Evolutionary conservation across 192 early-diverging fungal species (phyloP).

Genomic region (Umbelopsis sp.): DNA sequence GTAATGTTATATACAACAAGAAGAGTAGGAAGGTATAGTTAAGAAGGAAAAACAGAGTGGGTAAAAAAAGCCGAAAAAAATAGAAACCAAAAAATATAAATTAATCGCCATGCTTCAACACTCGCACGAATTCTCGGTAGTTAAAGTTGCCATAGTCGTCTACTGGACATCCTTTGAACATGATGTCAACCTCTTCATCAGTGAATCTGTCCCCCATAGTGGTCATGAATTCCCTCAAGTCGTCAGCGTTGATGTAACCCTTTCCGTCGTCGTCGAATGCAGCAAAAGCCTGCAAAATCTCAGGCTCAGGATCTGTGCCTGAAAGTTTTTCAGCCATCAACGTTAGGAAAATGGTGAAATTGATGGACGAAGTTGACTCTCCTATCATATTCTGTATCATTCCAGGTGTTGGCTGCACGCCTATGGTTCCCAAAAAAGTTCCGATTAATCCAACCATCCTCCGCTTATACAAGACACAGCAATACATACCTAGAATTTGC

Average conservation of each 20-base stretch:
- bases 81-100: constrained; percentile 18
- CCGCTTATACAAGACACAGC: not conserved
- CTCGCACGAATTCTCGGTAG: constrained; percentile 89
- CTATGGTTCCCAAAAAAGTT: constrained; percentile 29
- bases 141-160: constrained; percentile 80
- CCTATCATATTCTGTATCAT: constrained; percentile 89
- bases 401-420: constrained; percentile 71
- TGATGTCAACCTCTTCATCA: constrained; percentile 88
- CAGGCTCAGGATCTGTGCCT: constrained; percentile 89
- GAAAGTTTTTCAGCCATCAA: constrained; percentile 92
- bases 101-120: constrained; percentile 92
- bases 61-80: too few species aligned
- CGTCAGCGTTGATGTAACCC: constrained; percentile 79
- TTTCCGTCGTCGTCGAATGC: constrained; percentile 86
- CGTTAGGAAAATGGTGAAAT: constrained; percentile 97
- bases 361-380: constrained; percentile 89
- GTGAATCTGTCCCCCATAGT: constrained; percentile 94
- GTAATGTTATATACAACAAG: constrained; percentile 6
- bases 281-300: constrained; percentile 92
- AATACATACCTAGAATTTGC: constrained; percentile 62
- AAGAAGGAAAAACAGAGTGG: not conserved
- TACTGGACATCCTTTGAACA: constrained; percentile 89
- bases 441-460: not conserved
- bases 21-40: not conserved
- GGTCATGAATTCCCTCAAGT: constrained; percentile 86